Evolutionary conservation across 1,284 basidiomycete genomes (phyloP), one percentile per base, ranked within the genome.

Genomic region (Leucoagaricus sp.): DNA sequence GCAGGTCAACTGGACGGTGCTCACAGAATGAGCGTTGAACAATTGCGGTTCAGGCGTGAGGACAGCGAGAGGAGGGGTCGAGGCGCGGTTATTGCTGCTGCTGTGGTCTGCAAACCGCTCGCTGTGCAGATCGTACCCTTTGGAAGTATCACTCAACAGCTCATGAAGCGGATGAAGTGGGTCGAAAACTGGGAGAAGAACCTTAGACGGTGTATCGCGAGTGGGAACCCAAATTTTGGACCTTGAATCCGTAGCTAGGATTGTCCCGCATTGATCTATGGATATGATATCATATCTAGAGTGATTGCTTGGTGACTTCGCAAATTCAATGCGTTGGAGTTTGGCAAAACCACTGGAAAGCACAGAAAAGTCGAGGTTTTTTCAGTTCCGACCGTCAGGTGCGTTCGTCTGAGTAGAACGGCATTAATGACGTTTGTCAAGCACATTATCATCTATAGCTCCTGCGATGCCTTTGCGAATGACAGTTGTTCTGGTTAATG

Each of bases 71-170:
- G 28, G 1, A 53, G 47, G 44, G 49, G 53, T n/a, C 45, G 45
- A 36, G 64, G 64, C 2, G 40, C 53, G 5, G 50, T 63, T 3
- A 44, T 59, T 15, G 60, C 56, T 17, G 53, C 59, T 49, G 54
- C 33, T 17, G 26, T 61, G 13, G 56, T 63, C 28, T 64, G 61
- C 53, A 47, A 40, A 4, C 62, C 57, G 4, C 57, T 64, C 17
- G 53, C 55, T 12, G 55, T 62, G 55, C 61, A 61, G 25, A 53
- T 61, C 13, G 58, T 62, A 15, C 63, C 64, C 4, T 62, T 64
- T 48, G 60, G 56, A 8, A 59, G 59, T 5, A 29, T 63, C 34
- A 36, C 17, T 10, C 21, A 23, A 38, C 26, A 42, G 15, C 56
- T 58, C 55, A 25, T 62, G 31, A 59, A 54, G 48, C 50, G 21